Percentiles rank a stretch among this genome's conserved stretches.
Evolutionary conservation across 371 early-diverging fungal genomes (phyloP).

Genomic region (Mucor circinelloides): DNA sequence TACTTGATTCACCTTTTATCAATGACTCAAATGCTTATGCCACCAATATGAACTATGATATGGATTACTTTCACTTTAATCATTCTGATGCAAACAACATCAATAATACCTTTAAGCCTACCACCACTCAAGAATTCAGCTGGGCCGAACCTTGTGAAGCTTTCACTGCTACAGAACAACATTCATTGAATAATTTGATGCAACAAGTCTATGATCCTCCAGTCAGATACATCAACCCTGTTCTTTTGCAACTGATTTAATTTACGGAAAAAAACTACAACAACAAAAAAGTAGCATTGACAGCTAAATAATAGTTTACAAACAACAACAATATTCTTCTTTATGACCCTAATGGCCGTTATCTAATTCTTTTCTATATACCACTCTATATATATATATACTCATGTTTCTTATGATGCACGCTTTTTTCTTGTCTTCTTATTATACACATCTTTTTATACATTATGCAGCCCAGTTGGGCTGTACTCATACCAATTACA

Average conservation of each 20-base stretch:
- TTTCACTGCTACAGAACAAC: not conserved
- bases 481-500: not conserved
- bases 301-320: not conserved
- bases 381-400: not conserved
- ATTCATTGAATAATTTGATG: not conserved
- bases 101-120: not conserved
- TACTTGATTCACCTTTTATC: constrained; percentile 9
- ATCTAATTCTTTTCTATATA: not conserved
- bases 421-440: not conserved
- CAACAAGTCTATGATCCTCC: not conserved
- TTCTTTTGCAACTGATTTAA: constrained; percentile 1
- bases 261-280: not conserved
- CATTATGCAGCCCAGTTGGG: not conserved
- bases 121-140: not conserved
- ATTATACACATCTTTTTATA: not conserved
- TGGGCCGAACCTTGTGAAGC: not conserved
- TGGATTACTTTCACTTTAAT: not conserved
- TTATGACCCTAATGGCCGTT: not conserved
- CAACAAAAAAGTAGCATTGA: not conserved
- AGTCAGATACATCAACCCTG: constrained; percentile 10
- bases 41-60: not conserved
- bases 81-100: not conserved
- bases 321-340: not conserved
- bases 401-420: not conserved
- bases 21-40: constrained; percentile 4